Base-by-base conservation (phyloP, 768 basidiomycete species). In the Psilocybe subaeruginosa region DNA sequence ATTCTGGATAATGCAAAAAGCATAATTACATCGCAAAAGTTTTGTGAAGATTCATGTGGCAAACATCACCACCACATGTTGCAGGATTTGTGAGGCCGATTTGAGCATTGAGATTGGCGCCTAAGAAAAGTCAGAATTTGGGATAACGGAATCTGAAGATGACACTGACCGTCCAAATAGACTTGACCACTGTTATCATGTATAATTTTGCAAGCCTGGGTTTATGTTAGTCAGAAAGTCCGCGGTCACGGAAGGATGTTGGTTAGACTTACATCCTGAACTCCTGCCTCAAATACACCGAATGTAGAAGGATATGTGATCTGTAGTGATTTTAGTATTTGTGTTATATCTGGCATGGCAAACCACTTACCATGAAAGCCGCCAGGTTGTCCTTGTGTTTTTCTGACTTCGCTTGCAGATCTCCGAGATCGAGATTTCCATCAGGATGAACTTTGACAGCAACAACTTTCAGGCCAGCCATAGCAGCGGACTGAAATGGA, bases 221-320 rank as follows among this genome's bases (percentile, higher is more conserved):
- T 51, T 11, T 56, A 19, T 4, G 37, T 54, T 61, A 58, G 67
- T n/a, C 31, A 52, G 7, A 0, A 31, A 37, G 41, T 33, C 51
- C 11, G 19, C 23, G 29, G 54, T 27, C 27, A 2, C 33, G 41
- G 7, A 43, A 19, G 4, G n/a, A 49, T 39, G 14, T 17, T 29
- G 43, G 27, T 52, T 29, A 35, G 16, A 67, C 80, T 68, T 64
- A 87, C 88, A 58, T 91, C 86, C 69, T 87, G 81, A 35, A 98
- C 90, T 50, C 95, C 95, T 64, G 90, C 85, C 72, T 99, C 97
- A 69, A 99, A 99, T 17, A 99, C 97, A 68, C 97, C 97, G 64
- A 95, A 99, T 0, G 97, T 99, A 3, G 95, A 97, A 0, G 96
- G 95, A 71, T 97, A 97, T 17, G 95, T 97, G 70, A 98, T 94